Evolutionary conservation across 441 rosid genomes (phyloP), one percentile per base, ranked within the genome.

Genomic region (Melastoma candidum): DNA sequence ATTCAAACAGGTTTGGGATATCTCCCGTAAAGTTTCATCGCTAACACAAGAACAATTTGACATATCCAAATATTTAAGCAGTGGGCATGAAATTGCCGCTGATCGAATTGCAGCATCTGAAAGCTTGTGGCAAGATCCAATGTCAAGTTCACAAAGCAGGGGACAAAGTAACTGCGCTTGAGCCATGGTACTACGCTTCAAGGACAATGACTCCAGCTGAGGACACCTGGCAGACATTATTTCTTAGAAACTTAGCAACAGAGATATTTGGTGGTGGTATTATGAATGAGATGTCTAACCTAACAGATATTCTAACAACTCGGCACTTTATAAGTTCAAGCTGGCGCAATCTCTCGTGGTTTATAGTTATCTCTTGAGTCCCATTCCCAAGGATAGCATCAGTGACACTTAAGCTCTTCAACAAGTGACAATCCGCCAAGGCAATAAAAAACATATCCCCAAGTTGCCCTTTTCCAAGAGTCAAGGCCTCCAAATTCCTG

Each of bases 31-130:
- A 43, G 97, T 86, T 70, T 93, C 99, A 71, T 93, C 95, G 61
- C 95, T 89, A 61, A 83, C 90, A 63, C 96, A 86, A 26, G 90
- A 82, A 72, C 95, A 93, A 66, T 89, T 87, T 17, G 96, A 83
- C 88, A 93, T 82, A 59, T 93, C 99, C 65, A 93, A 69, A 32
- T 83, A 83, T 64, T 84, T 90, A 69, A 93, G 72, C 11, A 67
- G 93, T 54, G 93, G 89, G 62, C 96, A 93, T 26, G 96, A 87
- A 57, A 70, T 77, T 63, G 90, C 97, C 1, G 90, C 93, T 7
- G 95, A 78, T 54, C 97, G 93, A 58, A 89, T 81, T 45, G 99
- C 93, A 56, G 93, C 95, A 77, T 93, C 99, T 55, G 95, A 73
- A 68, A 93, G 90, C 74, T 87, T 89, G 77, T 89, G 95, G 73